Base-by-base conservation (phyloP, 2,329 filamentous ascomycete species). In the Huntiella abstrusa region DNA sequence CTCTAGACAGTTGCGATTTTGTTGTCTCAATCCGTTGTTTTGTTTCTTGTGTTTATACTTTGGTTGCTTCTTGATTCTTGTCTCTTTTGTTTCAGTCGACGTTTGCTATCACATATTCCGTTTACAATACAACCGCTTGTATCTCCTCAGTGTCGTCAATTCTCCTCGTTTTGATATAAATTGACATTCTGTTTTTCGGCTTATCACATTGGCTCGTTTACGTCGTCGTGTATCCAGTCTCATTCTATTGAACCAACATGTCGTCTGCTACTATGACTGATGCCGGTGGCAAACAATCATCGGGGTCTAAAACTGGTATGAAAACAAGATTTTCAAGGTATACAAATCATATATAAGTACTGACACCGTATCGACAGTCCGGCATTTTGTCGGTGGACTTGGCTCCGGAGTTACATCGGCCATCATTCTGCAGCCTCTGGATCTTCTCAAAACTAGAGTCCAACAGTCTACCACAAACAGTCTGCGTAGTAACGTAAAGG, bases 391-490 rank as follows among this genome's bases (percentile, higher is more conserved):
- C 54, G 88, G 87, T 52, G 91, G 91, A 52, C 74, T 96, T 47
- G 75, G 76, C 56, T 95, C 87, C 5, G 91, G 91, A 55, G 71
- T 93, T 43, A 74, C 84, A 53, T 91, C 86, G 45, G 87, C 91
- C 47, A 77, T 93, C 50, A 77, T 96, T 47, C 74, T 98, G 12
- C 91, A 98, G 62, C 91, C 91, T 19, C 82, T 91, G 56, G 91
- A 98, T 63, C 78, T 98, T 3, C 77, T 98, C 59, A 98, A 98
- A 64, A 98, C 91, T 28, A 80, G 91, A 41, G 79, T 96, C 36
- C 91, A 98, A 60, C 91, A 96, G 62, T 84, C 83, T 33, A 76
- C 76, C 42, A 70, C 73, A 38, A 72, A 74, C 53, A 76, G 84
- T 2, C 73, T 96, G 48, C 61, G 74, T 45, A 65, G 68, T 17